A percentile compares a stretch with the other conserved stretches of the same genome.
phyloP scores from a whole-genome alignment of 176 grass and related monocot genomes.

The Aegilops umbellulata region DNA sequence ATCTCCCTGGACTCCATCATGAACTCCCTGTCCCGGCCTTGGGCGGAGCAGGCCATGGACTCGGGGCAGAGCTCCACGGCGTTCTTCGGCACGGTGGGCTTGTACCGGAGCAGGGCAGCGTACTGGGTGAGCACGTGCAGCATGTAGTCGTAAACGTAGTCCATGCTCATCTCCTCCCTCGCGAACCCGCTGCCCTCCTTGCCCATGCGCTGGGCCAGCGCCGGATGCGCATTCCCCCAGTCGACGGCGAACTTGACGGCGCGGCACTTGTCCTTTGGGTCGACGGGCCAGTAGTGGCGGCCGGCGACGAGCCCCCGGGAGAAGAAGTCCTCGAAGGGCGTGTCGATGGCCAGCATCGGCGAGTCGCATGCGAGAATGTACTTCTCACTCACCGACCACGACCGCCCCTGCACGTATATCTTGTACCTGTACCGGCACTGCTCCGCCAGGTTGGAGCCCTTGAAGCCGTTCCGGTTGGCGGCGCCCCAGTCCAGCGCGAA shows the following conservation, averaged over 20 bases:
- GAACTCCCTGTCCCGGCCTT: conserved; percentile 1
- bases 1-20: conserved; percentile 78
- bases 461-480: conserved; percentile 41
- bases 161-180: conserved; percentile 57
- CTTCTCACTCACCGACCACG: conserved; percentile 91
- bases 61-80: conserved; percentile 69
- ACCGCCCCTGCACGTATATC: conserved; percentile 70
- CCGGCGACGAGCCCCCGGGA: conserved; percentile 65
- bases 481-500: conserved; percentile 60
- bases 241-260: conserved; percentile 67
- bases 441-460: conserved; percentile 55
- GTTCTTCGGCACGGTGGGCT: conserved; percentile 62
- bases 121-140: conserved; percentile 71
- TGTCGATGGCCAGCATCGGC: conserved; percentile 49
- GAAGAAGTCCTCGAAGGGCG: conserved; percentile 68
- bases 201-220: conserved; percentile 45
- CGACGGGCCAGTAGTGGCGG: conserved; percentile 76
- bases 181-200: conserved; percentile 49
- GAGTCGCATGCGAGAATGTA: conserved; percentile 91
- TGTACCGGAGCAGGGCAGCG: conserved; percentile 66
- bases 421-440: conserved; percentile 77
- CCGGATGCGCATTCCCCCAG: conserved; percentile 74
- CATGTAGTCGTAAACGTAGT: conserved; percentile 95
- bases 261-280: conserved; percentile 33
- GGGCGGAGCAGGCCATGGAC: conserved; percentile 49